These are phyloP conservation scores for Closterium sp. DNA, from an alignment of 139 green algal species.

Conservation along the genomic window DNA sequence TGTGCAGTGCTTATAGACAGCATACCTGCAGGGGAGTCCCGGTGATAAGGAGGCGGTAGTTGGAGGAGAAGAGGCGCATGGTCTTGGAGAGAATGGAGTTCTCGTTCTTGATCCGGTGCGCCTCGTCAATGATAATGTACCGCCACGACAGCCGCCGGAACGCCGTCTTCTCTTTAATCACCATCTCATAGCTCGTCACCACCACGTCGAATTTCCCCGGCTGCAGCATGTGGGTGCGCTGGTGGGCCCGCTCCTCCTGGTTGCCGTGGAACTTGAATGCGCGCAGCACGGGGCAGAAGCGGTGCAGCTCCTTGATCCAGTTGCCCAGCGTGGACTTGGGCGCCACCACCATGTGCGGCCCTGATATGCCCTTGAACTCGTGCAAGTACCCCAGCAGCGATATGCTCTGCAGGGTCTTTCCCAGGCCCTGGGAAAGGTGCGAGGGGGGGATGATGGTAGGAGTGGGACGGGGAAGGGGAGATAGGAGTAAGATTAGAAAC, in stretches of 20 bases:
- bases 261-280: constrained; percentile 96
- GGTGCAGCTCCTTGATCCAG: constrained; percentile 97
- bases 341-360: constrained; percentile 96
- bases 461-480: too few relatives aligned
- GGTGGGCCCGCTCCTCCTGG: constrained; percentile 66
- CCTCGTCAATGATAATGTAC: constrained; percentile 99
- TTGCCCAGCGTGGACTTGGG: constrained; percentile 98
- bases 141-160: constrained; percentile 94
- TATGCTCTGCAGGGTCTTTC: constrained; percentile 99
- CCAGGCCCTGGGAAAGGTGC: constrained; percentile 70
- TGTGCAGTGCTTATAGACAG: background rate
- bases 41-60: constrained; percentile 97
- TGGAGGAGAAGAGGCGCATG: constrained; percentile 83
- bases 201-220: constrained; percentile 91
- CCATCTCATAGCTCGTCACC: constrained; percentile 98
- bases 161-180: constrained; percentile 98
- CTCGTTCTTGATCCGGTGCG: constrained; percentile 99
- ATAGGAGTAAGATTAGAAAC: too few relatives aligned
- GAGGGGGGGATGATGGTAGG: too few relatives aligned
- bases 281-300: constrained; percentile 88
- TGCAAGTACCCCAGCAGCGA: constrained; percentile 92
- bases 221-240: constrained; percentile 64
- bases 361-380: constrained; percentile 93
- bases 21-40: constrained; percentile 81
- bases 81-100: constrained; percentile 87